Conservation (phyloP, 2,329 filamentous ascomycete species). For the Pyrenophora tritici-repentis region DNA sequence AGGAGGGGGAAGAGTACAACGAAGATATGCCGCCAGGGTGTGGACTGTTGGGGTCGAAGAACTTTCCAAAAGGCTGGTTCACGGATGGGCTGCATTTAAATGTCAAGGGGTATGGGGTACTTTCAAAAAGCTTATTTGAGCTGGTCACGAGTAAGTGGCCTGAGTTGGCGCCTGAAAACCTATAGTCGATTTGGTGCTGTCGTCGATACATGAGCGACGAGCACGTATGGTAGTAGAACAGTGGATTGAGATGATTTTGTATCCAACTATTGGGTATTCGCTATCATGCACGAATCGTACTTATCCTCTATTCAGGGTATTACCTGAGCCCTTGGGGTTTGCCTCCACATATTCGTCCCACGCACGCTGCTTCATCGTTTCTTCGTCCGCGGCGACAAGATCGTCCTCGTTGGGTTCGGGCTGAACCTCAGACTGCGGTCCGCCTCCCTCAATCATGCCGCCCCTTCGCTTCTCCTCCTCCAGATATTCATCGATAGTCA, state of each 20-base stretch:
- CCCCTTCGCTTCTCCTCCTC: constrained; percentile 86
- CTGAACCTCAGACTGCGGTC: constrained; percentile 70
- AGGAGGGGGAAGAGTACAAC: constrained; percentile 35
- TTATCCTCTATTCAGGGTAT: constrained; percentile 78
- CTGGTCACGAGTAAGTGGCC: constrained; percentile 38
- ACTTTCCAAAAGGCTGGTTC: constrained; percentile 45
- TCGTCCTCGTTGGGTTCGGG: constrained; percentile 88
- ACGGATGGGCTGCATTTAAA: constrained; percentile 48
- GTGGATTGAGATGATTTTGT: not conserved
- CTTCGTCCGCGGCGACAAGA: constrained; percentile 81
- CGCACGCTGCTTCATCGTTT: constrained; percentile 88
- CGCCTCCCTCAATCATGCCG: constrained; percentile 89
- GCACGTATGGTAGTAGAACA: too few species aligned
- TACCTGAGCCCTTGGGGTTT: constrained; percentile 83
- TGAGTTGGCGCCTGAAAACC: constrained; percentile 31
- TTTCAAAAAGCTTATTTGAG: constrained; percentile 30
- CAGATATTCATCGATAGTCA: constrained; percentile 97
- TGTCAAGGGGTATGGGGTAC: constrained; percentile 35
- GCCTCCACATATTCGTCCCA: constrained; percentile 96
- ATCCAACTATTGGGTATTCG: constrained; percentile 18
- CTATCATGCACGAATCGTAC: not conserved
- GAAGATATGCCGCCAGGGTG: constrained; percentile 44
- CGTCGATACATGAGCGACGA: too few species aligned
- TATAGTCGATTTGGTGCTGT: constrained; percentile 5
- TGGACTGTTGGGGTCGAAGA: constrained; percentile 37